A percentile compares a stretch with the other conserved stretches of the same genome.
Evolutionary conservation across 768 basidiomycete genomes (phyloP).

Genomic region (Floccularia luteovirens): DNA sequence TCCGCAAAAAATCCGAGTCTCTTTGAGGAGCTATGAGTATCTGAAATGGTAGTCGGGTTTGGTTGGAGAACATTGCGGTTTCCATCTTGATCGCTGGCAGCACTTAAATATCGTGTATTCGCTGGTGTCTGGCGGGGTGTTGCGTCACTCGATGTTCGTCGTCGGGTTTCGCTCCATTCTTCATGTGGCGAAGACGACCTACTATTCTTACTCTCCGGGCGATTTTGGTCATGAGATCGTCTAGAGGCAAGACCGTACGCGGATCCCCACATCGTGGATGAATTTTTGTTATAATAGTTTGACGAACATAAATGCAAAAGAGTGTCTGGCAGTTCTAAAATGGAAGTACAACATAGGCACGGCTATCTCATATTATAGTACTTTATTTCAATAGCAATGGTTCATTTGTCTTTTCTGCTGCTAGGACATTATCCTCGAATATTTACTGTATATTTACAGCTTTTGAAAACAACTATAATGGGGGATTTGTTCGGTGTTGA

Average conservation of each 20-base stretch:
- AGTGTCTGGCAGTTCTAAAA: too few species aligned
- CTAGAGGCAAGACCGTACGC: conserved; percentile 27
- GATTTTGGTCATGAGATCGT: conserved; percentile 31
- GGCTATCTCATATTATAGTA: too few species aligned
- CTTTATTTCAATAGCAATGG: too few species aligned
- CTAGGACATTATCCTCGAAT: too few species aligned
- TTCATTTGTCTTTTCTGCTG: too few species aligned
- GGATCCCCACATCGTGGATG: not conserved
- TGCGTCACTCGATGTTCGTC: conserved; percentile 41
- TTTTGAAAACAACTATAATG: too few species aligned
- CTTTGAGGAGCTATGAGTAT: conserved; percentile 24
- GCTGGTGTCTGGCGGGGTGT: conserved; percentile 40
- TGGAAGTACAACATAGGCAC: too few species aligned
- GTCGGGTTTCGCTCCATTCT: conserved; percentile 23
- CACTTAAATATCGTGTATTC: conserved; percentile 25
- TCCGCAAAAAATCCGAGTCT: conserved; percentile 35
- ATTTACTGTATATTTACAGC: too few species aligned
- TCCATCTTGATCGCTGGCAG: conserved; percentile 22
- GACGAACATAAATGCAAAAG: too few species aligned
- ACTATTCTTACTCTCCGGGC: conserved; percentile 18
- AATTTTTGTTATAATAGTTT: too few species aligned
- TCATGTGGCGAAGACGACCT: conserved; percentile 26
- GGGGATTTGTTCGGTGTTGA: too few species aligned
- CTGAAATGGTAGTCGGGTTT: conserved; percentile 10
- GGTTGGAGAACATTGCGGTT: conserved; percentile 18